These are phyloP conservation scores for Aphanomyces stellatus DNA, from an alignment of 352 stramenopile genomes.

Conservation along the genomic window DNA sequence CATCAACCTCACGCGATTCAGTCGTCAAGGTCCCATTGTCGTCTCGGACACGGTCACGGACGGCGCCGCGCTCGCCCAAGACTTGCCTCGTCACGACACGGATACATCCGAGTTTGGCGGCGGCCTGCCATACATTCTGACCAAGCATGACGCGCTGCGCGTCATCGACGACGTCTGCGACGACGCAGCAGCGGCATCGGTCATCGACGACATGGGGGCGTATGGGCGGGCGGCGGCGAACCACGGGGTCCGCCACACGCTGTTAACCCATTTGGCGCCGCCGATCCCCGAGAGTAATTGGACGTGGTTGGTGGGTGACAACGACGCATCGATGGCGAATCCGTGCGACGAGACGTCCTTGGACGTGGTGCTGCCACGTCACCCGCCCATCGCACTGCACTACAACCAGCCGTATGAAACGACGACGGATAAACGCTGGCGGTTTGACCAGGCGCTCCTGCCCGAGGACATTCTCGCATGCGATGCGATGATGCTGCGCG, in stretches of 20 bases:
- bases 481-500: conserved; percentile 31
- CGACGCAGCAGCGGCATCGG: conserved; percentile 27
- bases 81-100: neutral
- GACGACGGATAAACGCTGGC: conserved; percentile 30
- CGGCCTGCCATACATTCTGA: conserved; percentile 53
- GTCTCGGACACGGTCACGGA: neutral
- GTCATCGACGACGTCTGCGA: conserved; percentile 41
- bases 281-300: conserved; percentile 33
- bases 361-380: conserved; percentile 30
- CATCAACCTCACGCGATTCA: conserved; percentile 7
- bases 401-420: conserved; percentile 43
- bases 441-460: conserved; percentile 51
- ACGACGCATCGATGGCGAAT: conserved; percentile 25
- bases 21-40: too few relatives aligned
- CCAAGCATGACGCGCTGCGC: conserved; percentile 29
- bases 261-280: conserved; percentile 33
- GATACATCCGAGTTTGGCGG: too few relatives aligned
- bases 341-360: conserved; percentile 28
- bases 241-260: conserved; percentile 44
- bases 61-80: conserved; percentile 10
- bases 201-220: conserved; percentile 53
- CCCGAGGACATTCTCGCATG: conserved; percentile 38
- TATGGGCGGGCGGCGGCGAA: conserved; percentile 38
- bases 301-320: conserved; percentile 33
- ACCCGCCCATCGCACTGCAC: conserved; percentile 37